phyloP scores from a whole-genome alignment of 1,284 basidiomycete genomes.

The Lentinula novae-zelandiae region DNA sequence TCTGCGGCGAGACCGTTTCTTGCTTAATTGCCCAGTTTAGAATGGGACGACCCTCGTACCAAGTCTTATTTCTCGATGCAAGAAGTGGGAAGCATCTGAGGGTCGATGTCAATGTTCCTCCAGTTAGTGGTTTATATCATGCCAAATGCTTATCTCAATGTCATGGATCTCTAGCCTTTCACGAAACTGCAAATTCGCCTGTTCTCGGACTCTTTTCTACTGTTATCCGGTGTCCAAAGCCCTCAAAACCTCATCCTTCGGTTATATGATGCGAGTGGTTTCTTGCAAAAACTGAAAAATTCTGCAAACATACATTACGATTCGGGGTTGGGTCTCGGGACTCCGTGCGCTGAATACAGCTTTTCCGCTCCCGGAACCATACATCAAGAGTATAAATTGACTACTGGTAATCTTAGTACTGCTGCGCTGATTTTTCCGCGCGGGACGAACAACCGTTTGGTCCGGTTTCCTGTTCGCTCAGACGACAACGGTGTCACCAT shows the following conservation, averaged over 20 bases:
- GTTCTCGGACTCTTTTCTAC: slow-evolving; percentile 1
- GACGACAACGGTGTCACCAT: background rate
- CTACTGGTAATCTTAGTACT: background rate
- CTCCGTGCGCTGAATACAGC: background rate
- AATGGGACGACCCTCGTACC: slow-evolving; percentile 26
- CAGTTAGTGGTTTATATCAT: slow-evolving; percentile 22
- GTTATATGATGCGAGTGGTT: background rate
- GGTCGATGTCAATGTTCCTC: slow-evolving; percentile 27
- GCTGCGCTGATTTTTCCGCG: background rate
- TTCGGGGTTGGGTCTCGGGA: background rate
- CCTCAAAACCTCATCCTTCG: background rate
- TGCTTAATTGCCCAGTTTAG: slow-evolving; percentile 30
- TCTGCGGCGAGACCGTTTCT: slow-evolving; percentile 28
- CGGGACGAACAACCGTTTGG: background rate
- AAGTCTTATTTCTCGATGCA: slow-evolving; percentile 34
- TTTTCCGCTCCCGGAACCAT: background rate
- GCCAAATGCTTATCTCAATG: background rate
- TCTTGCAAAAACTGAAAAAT: background rate
- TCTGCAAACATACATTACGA: background rate
- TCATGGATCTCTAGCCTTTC: background rate
- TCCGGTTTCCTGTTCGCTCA: slow-evolving; percentile 6
- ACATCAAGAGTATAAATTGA: background rate
- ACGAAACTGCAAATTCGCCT: slow-evolving; percentile 3
- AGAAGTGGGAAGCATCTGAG: slow-evolving; percentile 26
- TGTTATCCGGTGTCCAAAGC: background rate